Base-by-base conservation (phyloP, 1,284 basidiomycete species). In the Lentinus polychrous region DNA sequence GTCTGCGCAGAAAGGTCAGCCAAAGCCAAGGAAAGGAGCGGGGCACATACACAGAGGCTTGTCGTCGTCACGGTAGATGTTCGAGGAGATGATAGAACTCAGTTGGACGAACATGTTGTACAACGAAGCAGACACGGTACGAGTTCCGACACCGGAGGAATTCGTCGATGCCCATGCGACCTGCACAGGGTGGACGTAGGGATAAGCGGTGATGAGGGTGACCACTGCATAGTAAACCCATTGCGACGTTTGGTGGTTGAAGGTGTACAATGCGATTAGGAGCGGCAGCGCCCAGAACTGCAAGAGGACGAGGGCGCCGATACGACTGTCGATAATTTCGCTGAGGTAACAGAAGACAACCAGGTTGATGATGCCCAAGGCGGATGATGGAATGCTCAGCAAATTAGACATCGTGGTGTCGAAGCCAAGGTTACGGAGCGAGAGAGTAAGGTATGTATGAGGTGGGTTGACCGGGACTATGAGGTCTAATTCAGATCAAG, bases 21-120 rank as follows among this genome's bases (percentile, higher is more conserved):
- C 31, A 17, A 11, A 45, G 14, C 10, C n/a, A 14, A 23, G 23
- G 34, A 11, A 23, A n/a, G 38, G 27, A 38, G 47, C 17, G 31
- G 22, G 22, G 39, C 18, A 63, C 71, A 55, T 56, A 78, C 76
- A 79, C 8, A 78, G 67, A 33, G 74, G 74, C 52, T 62, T 60
- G 49, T 68, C 66, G 43, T 65, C 64, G 12, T 54, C 48, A n/a
- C 56, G 61, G 44, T 67, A 68, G 45, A 66, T 66, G 32, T 65
- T 63, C 18, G 63, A 55, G 51, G 73, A 71, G 34, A 75, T 61
- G 36, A 80, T 73, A 8, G 66, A 70, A 3, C 76, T 74, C 0
- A 73, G 72, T 58, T 81, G 79, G 8, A 81, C 78, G 56, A 76
- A 80, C 73, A 84, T 81, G 50, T 81, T 83, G 59, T 82, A 82